Base-by-base conservation (phyloP, 2,329 filamentous ascomycete species). In the Whalleya microplaca region DNA sequence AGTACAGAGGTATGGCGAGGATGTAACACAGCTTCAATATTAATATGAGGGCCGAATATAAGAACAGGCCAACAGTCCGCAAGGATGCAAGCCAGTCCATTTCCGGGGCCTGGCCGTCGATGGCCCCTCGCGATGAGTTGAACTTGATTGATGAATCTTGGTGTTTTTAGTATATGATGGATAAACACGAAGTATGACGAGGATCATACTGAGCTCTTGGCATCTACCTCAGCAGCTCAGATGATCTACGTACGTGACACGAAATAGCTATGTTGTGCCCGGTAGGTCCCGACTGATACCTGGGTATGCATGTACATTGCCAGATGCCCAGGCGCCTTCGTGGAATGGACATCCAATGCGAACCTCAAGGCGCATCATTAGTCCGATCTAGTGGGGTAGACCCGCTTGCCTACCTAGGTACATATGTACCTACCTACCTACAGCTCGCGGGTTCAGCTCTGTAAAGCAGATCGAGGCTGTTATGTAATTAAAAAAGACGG, bases 1-100 rank as follows among this genome's bases (percentile, higher is more conserved):
- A 72, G 48, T 64, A 62, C 32, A 71, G 60, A 51, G 69, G 69
- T 41, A 66, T 61, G 21, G 66, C 64, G 56, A 67, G 51, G 43
- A 61, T 44, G 62, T 71, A 70, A 41, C 64, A 52, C 41, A 66
- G 21, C 45, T 54, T 60, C 46, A 56, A 41, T 18, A 65, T 8
- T 9, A 64, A 45, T 45, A 48, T 61, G 37, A 61, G 37, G 14
- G 63, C 29, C 48, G 62, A 64, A 51, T 65, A 56, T 19, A 63
- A 51, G 41, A 51, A 53, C 40, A 46, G 58, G 62, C 64, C 63
- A 52, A 61, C 63, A 2, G 62, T 57, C 55, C 65, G 62, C 21
- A 69, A 55, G 41, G 58, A 45, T 37, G 50, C 48, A 27, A 61
- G 45, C 62, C 60, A 64, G 55, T 59, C 62, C 62, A 64, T 64